Percentiles rank a stretch among this genome's conserved stretches.
These are phyloP conservation scores for Syncephalis fuscata DNA, from an alignment of 371 early-diverging fungal genomes.

Conservation along the genomic window DNA sequence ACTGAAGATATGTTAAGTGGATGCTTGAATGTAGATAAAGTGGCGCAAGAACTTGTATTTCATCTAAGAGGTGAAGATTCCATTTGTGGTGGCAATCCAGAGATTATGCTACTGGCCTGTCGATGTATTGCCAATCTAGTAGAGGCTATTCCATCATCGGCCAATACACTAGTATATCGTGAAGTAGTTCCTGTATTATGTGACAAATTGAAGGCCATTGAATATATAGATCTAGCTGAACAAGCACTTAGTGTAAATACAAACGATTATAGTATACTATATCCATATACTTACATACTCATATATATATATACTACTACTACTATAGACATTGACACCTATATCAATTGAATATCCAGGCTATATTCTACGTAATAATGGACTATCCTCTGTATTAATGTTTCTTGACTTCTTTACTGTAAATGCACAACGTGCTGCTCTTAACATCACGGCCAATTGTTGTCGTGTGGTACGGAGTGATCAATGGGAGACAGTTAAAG, in stretches of 20 bases:
- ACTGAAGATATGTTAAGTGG: constrained; percentile 44
- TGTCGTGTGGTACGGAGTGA: constrained; percentile 38
- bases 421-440: constrained; percentile 68
- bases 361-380: constrained; percentile 59
- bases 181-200: constrained; percentile 58
- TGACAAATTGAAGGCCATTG: constrained; percentile 57
- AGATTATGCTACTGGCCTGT: constrained; percentile 67
- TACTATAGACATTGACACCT: constrained; percentile 49
- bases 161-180: constrained; percentile 41
- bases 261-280: too few species aligned
- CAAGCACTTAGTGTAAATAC: constrained; percentile 37
- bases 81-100: constrained; percentile 24
- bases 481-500: constrained; percentile 38
- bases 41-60: constrained; percentile 32
- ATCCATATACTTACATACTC: too few species aligned
- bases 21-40: constrained; percentile 29
- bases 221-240: constrained; percentile 86
- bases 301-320: too few species aligned
- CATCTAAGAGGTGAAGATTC: constrained; percentile 28
- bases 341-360: constrained; percentile 52
- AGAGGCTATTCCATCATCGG: constrained; percentile 65
- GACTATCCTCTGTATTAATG: constrained; percentile 59
- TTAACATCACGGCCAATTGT: constrained; percentile 66
- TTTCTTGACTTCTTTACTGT: constrained; percentile 82
- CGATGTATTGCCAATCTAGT: constrained; percentile 77